Conservation (phyloP, 164 flowering plant species). For the Pachysandra terminalis region DNA sequence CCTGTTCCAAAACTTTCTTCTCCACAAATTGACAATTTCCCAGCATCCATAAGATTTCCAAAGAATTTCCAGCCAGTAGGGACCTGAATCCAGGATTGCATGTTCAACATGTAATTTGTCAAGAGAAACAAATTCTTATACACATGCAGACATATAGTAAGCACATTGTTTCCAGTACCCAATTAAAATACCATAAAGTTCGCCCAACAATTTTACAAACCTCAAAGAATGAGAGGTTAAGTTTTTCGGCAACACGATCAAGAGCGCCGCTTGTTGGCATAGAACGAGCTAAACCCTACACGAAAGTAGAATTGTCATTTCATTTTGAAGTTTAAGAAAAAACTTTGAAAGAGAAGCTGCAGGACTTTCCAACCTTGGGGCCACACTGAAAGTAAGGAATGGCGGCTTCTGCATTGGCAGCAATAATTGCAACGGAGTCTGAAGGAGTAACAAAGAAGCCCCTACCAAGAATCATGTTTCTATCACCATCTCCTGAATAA, state of each 20-base stretch:
- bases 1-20: slow-evolving; percentile 99
- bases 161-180: background rate
- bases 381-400: slow-evolving; percentile 88
- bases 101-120: slow-evolving; percentile 7
- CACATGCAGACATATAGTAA: background rate
- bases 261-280: slow-evolving; percentile 99
- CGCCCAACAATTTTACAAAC: slow-evolving; percentile 29
- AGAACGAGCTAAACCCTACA: slow-evolving; percentile 92
- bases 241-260: slow-evolving; percentile 85
- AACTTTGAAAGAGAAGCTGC: background rate
- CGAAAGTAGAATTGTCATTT: background rate
- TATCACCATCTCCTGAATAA: slow-evolving; percentile 89
- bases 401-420: slow-evolving; percentile 90
- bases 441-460: slow-evolving; percentile 93
- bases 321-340: background rate
- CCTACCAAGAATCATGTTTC: slow-evolving; percentile 93
- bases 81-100: slow-evolving; percentile 48
- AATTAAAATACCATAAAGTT: background rate
- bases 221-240: slow-evolving; percentile 93
- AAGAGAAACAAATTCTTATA: background rate
- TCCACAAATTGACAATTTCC: slow-evolving; percentile 92
- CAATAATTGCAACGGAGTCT: slow-evolving; percentile 96
- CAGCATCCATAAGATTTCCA: slow-evolving; percentile 99
- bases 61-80: slow-evolving; percentile 99
- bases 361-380: slow-evolving; percentile 56